A percentile compares a stretch with the other conserved stretches of the same genome.
Evolutionary conservation across 2,329 filamentous ascomycete species (phyloP).

Genomic region (Mariannaea elegans): DNA sequence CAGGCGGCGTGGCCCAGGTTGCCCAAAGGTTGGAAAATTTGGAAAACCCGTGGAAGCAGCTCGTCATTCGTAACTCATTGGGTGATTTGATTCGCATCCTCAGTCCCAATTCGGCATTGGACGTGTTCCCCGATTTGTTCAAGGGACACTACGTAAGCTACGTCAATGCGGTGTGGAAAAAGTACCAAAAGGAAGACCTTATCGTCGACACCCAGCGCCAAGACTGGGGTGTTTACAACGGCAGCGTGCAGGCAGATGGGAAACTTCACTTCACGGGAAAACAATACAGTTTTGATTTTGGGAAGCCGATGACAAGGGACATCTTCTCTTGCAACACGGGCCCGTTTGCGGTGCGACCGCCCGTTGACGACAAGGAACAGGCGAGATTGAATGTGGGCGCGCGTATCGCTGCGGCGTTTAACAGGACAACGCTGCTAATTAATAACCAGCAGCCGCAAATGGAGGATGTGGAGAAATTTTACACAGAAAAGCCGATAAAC

Average conservation of each 20-base stretch:
- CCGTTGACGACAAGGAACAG: constrained; percentile 31
- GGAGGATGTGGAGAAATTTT: constrained; percentile 60
- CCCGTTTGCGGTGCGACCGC: constrained; percentile 53
- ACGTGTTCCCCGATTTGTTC: constrained; percentile 56
- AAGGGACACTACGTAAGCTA: constrained; percentile 59
- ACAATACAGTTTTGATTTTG: constrained; percentile 50
- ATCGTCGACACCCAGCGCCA: constrained; percentile 63
- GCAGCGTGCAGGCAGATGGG: constrained; percentile 49
- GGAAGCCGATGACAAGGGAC: constrained; percentile 57
- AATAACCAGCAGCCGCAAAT: constrained; percentile 61
- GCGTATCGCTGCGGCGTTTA: constrained; percentile 78
- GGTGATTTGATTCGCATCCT: constrained; percentile 59
- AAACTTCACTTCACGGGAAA: constrained; percentile 52
- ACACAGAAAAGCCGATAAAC: constrained; percentile 65
- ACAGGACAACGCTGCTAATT: constrained; percentile 73
- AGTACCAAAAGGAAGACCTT: constrained; percentile 55
- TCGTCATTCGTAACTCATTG: constrained; percentile 54
- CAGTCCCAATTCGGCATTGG: constrained; percentile 61
- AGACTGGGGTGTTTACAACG: constrained; percentile 58
- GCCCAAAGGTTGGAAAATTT: constrained; percentile 55
- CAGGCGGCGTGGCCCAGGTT: constrained; percentile 56
- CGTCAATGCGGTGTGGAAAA: constrained; percentile 61
- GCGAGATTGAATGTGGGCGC: constrained; percentile 72
- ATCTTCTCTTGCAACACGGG: constrained; percentile 65
- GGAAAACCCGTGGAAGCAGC: constrained; percentile 60